Conservation (phyloP, 345 rosid species). For the Dimocarpus longan region DNA sequence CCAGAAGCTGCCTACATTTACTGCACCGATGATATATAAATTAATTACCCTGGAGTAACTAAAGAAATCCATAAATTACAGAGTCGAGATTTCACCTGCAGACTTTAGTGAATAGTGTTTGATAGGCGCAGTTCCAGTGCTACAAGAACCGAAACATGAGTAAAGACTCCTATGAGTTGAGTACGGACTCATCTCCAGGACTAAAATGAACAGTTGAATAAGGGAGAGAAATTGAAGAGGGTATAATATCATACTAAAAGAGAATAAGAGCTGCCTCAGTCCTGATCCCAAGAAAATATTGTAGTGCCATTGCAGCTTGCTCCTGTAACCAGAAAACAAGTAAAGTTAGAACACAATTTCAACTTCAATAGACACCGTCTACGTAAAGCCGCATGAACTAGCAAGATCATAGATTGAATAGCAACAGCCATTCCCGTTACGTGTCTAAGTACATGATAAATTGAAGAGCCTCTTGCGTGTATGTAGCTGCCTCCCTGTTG, state of each 20-base stretch:
- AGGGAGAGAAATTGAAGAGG: constrained; percentile 3
- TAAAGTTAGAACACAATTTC: constrained; percentile 19
- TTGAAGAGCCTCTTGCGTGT: constrained; percentile 76
- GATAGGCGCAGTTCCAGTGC: constrained; percentile 90
- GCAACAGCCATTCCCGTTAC: constrained; percentile 55
- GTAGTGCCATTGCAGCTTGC: constrained; percentile 77
- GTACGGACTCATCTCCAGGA: constrained; percentile 17
- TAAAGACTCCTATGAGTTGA: not conserved
- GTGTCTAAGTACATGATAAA: constrained; percentile 64
- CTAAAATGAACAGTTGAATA: not conserved
- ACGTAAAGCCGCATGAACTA: not conserved
- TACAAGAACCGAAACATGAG: constrained; percentile 28
- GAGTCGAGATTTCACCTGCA: constrained; percentile 58
- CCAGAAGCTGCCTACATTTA: constrained; percentile 65
- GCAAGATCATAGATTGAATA: not conserved
- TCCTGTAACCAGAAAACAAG: constrained; percentile 47
- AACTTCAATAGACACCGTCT: constrained; percentile 1
- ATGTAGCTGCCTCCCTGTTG: constrained; percentile 85
- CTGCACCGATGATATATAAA: constrained; percentile 43
- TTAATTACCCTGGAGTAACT: constrained; percentile 5
- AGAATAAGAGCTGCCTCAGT: constrained; percentile 56
- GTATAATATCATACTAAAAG: constrained; percentile 58
- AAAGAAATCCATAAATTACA: constrained; percentile 11
- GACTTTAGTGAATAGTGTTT: constrained; percentile 62
- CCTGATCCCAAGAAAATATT: constrained; percentile 65